Base-by-base conservation (phyloP, 176 grass and related monocot genomes). In the Ensete ventricosum region DNA sequence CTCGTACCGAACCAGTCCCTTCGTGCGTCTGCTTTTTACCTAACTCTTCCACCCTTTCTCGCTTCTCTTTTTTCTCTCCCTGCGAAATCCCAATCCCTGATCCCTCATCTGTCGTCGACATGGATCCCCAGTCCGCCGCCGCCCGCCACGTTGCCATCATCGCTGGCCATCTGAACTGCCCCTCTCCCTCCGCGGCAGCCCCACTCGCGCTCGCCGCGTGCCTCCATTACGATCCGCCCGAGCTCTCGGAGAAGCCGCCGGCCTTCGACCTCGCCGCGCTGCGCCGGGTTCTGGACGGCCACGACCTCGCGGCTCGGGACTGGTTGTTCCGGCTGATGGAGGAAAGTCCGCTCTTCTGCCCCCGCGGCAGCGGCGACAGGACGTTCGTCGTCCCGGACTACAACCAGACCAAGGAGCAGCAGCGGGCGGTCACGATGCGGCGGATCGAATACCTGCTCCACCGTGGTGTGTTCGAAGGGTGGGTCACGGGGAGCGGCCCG, bases 301-400 rank as follows among this genome's bases (percentile, higher is more conserved):
- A 96, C 83, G 23, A 92, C 77, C 14, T 96, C 27, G 55, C 74
- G 22, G 65, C 64, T 1, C 85, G 93, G n/a, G 87, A 92, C 65
- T 90, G 87, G 85, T 50, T 83, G 60, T 97, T 88, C 83, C 53
- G 79, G 66, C 49, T 73, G 14, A 97, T 92, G 81, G 87, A 88
- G 76, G 87, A 88, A 77, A 97, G 90, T 77, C 81, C 43, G 2
- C 82, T 97, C 8, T 96, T 92, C 85, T 78, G 83, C 81, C 77
- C 53, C 23, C 84, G 70, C 27, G 22, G 26, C n/a, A 57, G 76
- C 76, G 53, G 81, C 14, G 77, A 52, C 23, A 84, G 79, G 85
- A 85, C 79, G 53, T 92, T 97, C 66, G 77, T 86, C 12, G 69
- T 51, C 52, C 83, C 90, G 25, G 87, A 92, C 75, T 85, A 87